Percentiles rank a stretch among this genome's conserved stretches.
These are phyloP conservation scores for Zhuliangozyma blackwelliae DNA, from an alignment of 1,139 yeast species.

Conservation along the genomic window DNA sequence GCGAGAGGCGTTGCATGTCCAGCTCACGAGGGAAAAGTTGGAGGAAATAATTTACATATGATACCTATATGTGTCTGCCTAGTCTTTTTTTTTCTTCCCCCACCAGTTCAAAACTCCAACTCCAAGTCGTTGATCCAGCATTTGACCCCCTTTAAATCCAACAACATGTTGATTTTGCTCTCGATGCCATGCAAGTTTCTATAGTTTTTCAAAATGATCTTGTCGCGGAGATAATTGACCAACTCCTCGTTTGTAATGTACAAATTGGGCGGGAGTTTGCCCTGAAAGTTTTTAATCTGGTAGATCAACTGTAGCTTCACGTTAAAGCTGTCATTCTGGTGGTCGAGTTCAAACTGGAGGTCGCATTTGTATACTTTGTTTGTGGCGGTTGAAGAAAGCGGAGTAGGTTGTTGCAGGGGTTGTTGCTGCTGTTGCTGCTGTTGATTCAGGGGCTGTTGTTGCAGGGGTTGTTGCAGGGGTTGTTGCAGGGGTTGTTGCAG, in stretches of 20 bases:
- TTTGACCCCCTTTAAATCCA: conserved; percentile 5
- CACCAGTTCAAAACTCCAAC: conserved; percentile 6
- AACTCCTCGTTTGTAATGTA: conserved; percentile 10
- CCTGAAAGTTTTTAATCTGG: conserved; percentile 3
- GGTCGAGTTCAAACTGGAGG: conserved; percentile 6
- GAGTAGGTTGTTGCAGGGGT: neutral
- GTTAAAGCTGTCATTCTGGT: conserved; percentile 1
- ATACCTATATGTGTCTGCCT: too few species aligned
- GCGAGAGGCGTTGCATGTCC: conserved; percentile 35
- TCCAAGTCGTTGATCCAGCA: conserved; percentile 9
- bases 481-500: neutral
- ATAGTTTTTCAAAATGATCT: conserved; percentile 4
- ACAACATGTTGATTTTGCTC: conserved; percentile 9
- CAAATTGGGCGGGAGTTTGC: conserved; percentile 7
- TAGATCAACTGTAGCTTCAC: conserved; percentile 8
- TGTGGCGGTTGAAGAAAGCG: neutral
- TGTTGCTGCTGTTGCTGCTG: neutral
- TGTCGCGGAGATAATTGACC: conserved; percentile 8
- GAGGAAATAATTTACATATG: conserved; percentile 38
- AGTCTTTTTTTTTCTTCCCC: too few species aligned
- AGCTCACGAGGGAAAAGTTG: conserved; percentile 36
- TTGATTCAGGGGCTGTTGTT: neutral
- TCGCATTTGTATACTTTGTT: conserved; percentile 8
- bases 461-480: neutral
- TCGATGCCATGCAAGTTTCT: conserved; percentile 9